Evolutionary conservation across 2,329 filamentous ascomycete genomes (phyloP), one percentile per base, ranked within the genome.

Genomic region (Ceratocystis smalleyi): DNA sequence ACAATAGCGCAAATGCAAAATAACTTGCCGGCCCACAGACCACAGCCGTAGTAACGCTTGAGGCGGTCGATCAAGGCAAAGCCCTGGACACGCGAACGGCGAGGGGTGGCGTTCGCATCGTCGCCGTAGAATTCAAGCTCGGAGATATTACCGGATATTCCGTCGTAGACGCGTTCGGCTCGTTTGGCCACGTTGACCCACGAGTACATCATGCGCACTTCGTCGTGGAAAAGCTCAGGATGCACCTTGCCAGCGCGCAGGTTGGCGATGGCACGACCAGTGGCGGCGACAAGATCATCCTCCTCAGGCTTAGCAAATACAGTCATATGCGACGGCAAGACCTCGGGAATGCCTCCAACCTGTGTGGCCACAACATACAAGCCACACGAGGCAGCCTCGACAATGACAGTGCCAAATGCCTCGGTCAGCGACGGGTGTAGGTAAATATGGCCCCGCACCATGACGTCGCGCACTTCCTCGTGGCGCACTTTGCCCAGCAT

Each of bases 131-230:
- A 95, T 66, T 95, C 89, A 63, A 88, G 85, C 69, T 95, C 89
- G 68, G 83, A 85, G 63, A 95, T 85, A n/a, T 84, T 85, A 6
- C 91, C 91, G 1, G 85, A 89, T 69, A 99, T 95, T 59, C 94
- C 89, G 72, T 95, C 85, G 74, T 99, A 99, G 0, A 99, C 94
- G 35, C 92, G 83, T 75, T 99, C 94, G 0, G 94, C 97, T 64
- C 94, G 87, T 70, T 88, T 83, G 15, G 94, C 94, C 32, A 99
- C 92, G 73, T 99, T 92, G 32, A 89, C 89, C 94, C 94, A 99
- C 1, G 90, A 95, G 76, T 99, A 99, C 94, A 97, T 97, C 77
- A 88, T 89, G 74, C 92, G 91, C 68, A 99, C 94, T 74, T 97
- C 89, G 69, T 96, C 92, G 73, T 99, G 94, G 72, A 99, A 99